These are phyloP conservation scores for Trametes villosa DNA, from an alignment of 768 basidiomycete genomes.

Conservation along the genomic window DNA sequence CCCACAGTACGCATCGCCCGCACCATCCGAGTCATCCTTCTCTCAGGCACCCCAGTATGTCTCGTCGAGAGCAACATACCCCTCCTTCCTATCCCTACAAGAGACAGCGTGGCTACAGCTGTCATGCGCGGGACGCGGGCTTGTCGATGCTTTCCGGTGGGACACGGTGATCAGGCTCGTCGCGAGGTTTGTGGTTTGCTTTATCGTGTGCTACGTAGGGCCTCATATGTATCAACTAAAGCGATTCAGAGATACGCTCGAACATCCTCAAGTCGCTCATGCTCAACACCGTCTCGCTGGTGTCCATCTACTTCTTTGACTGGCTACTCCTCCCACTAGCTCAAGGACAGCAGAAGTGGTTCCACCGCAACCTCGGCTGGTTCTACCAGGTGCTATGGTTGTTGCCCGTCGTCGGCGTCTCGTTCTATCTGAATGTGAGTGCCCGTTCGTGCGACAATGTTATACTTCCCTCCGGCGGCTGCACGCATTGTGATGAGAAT, in stretches of 20 bases:
- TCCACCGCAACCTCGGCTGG: constrained; percentile 74
- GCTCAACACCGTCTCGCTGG: constrained; percentile 71
- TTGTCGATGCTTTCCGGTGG: constrained; percentile 78
- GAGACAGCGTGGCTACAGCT: constrained; percentile 65
- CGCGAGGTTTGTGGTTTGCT: constrained; percentile 46
- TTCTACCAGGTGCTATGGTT: constrained; percentile 82
- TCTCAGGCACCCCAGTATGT: constrained; percentile 11
- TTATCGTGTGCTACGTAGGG: background rate
- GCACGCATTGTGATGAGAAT: constrained; percentile 9
- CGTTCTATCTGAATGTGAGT: constrained; percentile 84
- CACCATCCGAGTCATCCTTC: constrained; percentile 7
- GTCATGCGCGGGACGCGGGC: constrained; percentile 59
- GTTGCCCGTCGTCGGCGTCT: constrained; percentile 71
- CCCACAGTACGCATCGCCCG: constrained; percentile 4
- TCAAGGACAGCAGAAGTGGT: constrained; percentile 63
- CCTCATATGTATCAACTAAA: too few relatives aligned
- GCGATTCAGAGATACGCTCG: constrained; percentile 75
- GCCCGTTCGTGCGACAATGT: background rate
- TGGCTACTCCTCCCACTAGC: constrained; percentile 68
- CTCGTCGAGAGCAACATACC: constrained; percentile 59
- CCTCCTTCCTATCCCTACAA: constrained; percentile 66
- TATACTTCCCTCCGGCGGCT: background rate
- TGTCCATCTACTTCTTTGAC: constrained; percentile 79
- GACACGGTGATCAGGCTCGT: constrained; percentile 62
- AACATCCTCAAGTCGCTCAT: constrained; percentile 77